These are phyloP conservation scores for Misopates orontium DNA, from an alignment of 257 asterid genomes.

Conservation along the genomic window DNA sequence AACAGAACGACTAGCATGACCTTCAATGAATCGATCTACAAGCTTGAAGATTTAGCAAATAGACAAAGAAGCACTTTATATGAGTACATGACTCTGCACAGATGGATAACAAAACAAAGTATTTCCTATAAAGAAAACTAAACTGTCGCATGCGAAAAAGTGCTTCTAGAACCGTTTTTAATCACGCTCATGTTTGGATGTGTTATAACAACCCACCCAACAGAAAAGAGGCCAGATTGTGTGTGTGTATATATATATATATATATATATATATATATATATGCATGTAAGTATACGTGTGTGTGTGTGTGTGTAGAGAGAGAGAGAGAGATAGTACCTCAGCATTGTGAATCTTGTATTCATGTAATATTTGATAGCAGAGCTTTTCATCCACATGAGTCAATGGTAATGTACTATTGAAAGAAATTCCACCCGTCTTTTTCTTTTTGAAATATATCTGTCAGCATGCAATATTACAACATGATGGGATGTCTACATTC, in stretches of 20 bases:
- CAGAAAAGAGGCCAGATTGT: not conserved
- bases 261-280: no score
- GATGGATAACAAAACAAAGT: not conserved
- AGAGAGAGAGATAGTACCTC: conserved; percentile 67
- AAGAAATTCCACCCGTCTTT: conserved; percentile 97
- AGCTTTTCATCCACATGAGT: conserved; percentile 98
- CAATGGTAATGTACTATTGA: conserved; percentile 79
- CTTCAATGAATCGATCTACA: conserved; percentile 1
- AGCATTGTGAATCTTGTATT: conserved; percentile 99
- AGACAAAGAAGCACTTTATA: conserved; percentile 6
- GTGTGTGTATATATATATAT: no score
- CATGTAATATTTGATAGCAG: conserved; percentile 96
- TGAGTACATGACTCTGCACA: not conserved
- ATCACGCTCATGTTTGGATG: not conserved
- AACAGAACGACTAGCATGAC: not conserved
- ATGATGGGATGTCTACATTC: conserved; percentile 13
- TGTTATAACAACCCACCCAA: not conserved
- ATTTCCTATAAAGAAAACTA: not conserved
- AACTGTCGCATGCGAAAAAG: no score
- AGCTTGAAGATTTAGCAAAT: not conserved
- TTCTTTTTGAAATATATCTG: conserved; percentile 98
- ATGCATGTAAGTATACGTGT: no score
- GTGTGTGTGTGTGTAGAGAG: no score
- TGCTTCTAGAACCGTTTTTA: not conserved
- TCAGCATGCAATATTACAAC: conserved; percentile 29